A percentile compares a stretch with the other conserved stretches of the same genome.
Evolutionary conservation across 805 yeast genomes (phyloP).

Genomic region (Nakazawaea laoshanensis): DNA sequence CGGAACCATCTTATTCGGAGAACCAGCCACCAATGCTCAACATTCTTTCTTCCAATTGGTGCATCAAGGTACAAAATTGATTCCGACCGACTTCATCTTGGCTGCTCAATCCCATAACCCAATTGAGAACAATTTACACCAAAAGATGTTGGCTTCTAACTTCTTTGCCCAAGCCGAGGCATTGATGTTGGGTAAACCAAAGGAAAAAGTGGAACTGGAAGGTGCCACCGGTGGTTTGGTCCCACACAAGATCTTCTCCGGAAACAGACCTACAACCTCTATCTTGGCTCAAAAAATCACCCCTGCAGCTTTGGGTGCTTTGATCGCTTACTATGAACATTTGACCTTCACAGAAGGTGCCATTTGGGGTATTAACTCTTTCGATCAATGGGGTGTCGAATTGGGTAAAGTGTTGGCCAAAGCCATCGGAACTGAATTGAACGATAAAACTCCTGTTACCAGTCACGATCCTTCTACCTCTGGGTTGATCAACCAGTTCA

Average conservation of each 20-base stretch:
- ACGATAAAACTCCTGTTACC: conserved; percentile 43
- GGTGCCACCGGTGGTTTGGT: conserved; percentile 81
- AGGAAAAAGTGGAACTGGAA: conserved; percentile 75
- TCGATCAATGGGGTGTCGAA: conserved; percentile 99
- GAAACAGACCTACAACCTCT: conserved; percentile 98
- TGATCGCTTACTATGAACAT: conserved; percentile 97
- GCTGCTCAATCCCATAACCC: conserved; percentile 99
- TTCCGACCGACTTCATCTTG: conserved; percentile 92
- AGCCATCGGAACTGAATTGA: conserved; percentile 86
- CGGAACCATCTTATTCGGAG: conserved; percentile 93
- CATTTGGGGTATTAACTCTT: conserved; percentile 97
- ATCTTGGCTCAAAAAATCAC: conserved; percentile 93
- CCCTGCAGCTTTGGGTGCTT: conserved; percentile 92
- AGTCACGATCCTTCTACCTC: conserved; percentile 89
- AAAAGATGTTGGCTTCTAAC: conserved; percentile 97
- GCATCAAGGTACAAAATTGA: conserved; percentile 97
- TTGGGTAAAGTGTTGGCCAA: conserved; percentile 97
- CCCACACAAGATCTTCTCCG: conserved; percentile 94
- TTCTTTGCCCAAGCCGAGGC: conserved; percentile 99
- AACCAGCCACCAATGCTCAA: conserved; percentile 98
- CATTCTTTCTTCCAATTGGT: conserved; percentile 99
- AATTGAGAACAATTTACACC: conserved; percentile 87
- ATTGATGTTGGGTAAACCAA: conserved; percentile 90
- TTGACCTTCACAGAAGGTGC: conserved; percentile 98
- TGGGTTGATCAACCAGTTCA: conserved; percentile 91